phyloP scores from a whole-genome alignment of 108 stramenopile genomes.

The Stephanodiscus minutulus region DNA sequence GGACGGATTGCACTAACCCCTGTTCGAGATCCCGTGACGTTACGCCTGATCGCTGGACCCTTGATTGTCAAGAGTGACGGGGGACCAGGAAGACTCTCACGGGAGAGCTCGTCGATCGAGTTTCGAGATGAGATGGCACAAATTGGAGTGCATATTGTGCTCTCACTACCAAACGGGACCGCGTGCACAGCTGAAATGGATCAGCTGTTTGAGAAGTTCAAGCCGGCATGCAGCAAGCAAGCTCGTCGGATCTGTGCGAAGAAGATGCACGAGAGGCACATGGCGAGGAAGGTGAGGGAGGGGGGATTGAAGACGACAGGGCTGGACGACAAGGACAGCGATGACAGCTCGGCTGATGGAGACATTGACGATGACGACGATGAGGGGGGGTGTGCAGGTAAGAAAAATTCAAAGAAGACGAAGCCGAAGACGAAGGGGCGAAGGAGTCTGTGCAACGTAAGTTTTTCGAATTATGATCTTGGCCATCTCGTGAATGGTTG shows the following conservation, averaged over 20 bases:
- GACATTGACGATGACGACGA: conserved; percentile 9
- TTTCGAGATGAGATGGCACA: background rate
- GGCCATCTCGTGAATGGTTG: conserved; percentile 5
- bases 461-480: conserved; percentile 6
- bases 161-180: conserved; percentile 9
- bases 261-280: background rate
- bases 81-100: conserved; percentile 12
- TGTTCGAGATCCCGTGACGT: background rate
- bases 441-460: conserved; percentile 7
- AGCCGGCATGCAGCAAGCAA: conserved; percentile 4
- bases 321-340: background rate
- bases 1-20: background rate
- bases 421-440: no score
- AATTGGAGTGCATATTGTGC: conserved; percentile 5
- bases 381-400: no score
- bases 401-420: no score
- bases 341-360: background rate
- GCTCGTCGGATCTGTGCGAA: conserved; percentile 1
- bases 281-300: background rate
- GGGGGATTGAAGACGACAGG: background rate
- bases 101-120: background rate
- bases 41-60: background rate
- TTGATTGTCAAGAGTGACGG: conserved; percentile 3
- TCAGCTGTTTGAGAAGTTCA: conserved; percentile 10
- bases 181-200: conserved; percentile 13